Evolutionary conservation across 495 filamentous ascomycete genomes (phyloP), one percentile per base, ranked within the genome.

Genomic region (Xylaria telfairii): DNA sequence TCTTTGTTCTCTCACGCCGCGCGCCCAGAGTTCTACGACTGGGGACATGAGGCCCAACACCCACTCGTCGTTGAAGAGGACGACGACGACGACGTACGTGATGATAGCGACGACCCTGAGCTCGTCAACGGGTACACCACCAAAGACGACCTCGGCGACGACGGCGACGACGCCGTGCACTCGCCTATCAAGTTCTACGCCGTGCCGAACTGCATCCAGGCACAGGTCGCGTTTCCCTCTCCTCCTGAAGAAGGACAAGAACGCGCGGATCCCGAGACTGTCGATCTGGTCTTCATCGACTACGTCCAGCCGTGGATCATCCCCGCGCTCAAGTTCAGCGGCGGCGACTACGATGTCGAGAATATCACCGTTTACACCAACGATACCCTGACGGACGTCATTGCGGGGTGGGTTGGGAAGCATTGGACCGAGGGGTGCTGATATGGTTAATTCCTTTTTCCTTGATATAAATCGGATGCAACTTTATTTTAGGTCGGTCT

Each of bases 161-260:
- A 96, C 72, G 96, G 96, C 61, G 96, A 99, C 77, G 96, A 99
- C 77, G 95, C 95, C 0, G 73, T 97, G 1, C 96, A 98, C 75
- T 81, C 86, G 0, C 84, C 86, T 7, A 90, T 98, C 49, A 79
- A 85, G 32, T 93, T 92, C 77, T 94, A 96, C 79, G 76, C 79
- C 4, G 87, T 96, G 15, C 95, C 95, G 2, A 97, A 97, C 76
- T 92, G 90, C 77, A 89, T 98, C 70, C 91, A 93, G 75, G 78
- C 90, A 1, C 77, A 90, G 57, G 83, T 92, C 42, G 81, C 76
- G 2, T 89, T 93, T 69, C 81, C 87, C 13, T 21, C 46, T 5
- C 46, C 46, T 21, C 15, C 46, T 19, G 46, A n/a, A 21, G 1
- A 77, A 78, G 6, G 76, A 24, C 10, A 34, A 34, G 10, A 1